Conservation (phyloP, 805 yeast species). For the Saccharomycopsis malanga region DNA sequence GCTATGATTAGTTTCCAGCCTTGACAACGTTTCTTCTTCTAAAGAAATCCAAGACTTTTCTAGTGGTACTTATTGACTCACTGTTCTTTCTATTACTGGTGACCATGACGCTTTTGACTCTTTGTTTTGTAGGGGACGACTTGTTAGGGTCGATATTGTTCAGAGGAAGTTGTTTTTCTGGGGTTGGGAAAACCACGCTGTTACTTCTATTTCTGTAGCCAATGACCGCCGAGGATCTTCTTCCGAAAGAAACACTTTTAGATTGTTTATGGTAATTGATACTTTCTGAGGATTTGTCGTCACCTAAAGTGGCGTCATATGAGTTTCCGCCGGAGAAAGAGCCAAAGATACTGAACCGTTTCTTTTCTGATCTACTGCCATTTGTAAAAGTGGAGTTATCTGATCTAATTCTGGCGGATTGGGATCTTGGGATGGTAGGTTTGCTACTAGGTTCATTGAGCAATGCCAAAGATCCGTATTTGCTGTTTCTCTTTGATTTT, state of each 20-base stretch:
- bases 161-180: background rate
- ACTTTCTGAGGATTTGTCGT: constrained; percentile 1
- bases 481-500: constrained; percentile 10
- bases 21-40: constrained; percentile 49
- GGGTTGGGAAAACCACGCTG: constrained; percentile 1
- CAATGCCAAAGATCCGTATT: constrained; percentile 10
- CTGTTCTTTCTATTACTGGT: background rate
- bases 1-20: constrained; percentile 10
- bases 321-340: constrained; percentile 27
- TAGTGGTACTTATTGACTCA: constrained; percentile 49
- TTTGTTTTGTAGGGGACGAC: constrained; percentile 14
- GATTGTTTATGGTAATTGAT: constrained; percentile 7
- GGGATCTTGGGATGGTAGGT: constrained; percentile 12
- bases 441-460: constrained; percentile 3
- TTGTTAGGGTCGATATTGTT: background rate
- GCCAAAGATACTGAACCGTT: constrained; percentile 38
- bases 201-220: constrained; percentile 11
- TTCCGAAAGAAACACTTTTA: constrained; percentile 17
- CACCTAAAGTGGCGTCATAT: constrained; percentile 21
- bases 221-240: constrained; percentile 7
- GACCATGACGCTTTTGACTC: constrained; percentile 12
- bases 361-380: constrained; percentile 23
- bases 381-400: constrained; percentile 9
- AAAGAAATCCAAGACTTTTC: constrained; percentile 71
- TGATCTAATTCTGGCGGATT: constrained; percentile 12